Percentiles rank a stretch among this genome's conserved stretches.
Evolutionary conservation across 176 grass and related monocot genomes (phyloP).

Genomic region (Typha latifolia): DNA sequence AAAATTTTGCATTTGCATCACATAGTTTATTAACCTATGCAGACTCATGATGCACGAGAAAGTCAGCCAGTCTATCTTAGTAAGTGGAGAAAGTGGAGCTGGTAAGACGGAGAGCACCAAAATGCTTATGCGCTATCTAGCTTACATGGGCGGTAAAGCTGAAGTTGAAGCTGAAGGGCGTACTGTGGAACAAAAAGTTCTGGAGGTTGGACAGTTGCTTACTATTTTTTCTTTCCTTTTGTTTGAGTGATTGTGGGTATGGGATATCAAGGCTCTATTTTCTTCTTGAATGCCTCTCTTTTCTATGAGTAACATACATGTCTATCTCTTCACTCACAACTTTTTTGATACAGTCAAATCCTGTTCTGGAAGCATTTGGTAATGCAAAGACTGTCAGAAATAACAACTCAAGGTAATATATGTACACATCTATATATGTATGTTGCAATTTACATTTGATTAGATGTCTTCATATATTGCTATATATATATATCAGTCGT

Average conservation of each 20-base stretch:
- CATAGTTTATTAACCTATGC: constrained; percentile 12
- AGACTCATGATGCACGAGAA: constrained; percentile 73
- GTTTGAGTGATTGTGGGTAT: constrained; percentile 2
- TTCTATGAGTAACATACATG: background rate
- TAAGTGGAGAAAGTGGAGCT: constrained; percentile 87
- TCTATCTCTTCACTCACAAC: background rate
- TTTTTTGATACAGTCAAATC: constrained; percentile 68
- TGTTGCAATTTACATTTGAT: background rate
- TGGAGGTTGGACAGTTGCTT: constrained; percentile 40
- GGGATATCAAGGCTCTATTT: background rate
- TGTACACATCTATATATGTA: constrained; percentile 1
- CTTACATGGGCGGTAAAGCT: constrained; percentile 72
- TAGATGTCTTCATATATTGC: background rate
- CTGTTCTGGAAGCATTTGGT: constrained; percentile 92
- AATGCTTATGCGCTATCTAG: constrained; percentile 88
- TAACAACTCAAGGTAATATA: constrained; percentile 74
- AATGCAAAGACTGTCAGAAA: constrained; percentile 93
- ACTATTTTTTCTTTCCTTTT: constrained; percentile 18
- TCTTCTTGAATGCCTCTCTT: background rate
- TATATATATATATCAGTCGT: constrained; percentile 34
- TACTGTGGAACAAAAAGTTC: constrained; percentile 77
- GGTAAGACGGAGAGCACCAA: constrained; percentile 94
- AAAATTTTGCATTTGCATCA: background rate
- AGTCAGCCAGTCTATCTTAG: constrained; percentile 70
- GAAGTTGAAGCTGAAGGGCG: constrained; percentile 49